Base-by-base conservation (phyloP, 805 yeast species). In the Wickerhamiella kurtzmanii region DNA sequence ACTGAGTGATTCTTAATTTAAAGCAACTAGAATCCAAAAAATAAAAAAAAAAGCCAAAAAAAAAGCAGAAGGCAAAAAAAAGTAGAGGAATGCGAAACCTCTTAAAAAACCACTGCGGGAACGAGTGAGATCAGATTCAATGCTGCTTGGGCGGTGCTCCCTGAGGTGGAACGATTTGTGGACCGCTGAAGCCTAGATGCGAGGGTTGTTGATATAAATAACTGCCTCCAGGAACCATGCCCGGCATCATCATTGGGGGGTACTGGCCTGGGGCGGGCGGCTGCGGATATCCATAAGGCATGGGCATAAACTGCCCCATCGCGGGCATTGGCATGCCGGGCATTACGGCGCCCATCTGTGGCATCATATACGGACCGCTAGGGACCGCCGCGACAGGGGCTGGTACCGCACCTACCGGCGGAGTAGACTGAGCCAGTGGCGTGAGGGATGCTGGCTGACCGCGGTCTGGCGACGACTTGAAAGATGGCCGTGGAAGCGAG, bases 401-500 rank as follows among this genome's bases (percentile, higher is more conserved):
- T 25, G 32, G 32, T 6, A 11, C 9, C 32, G 32, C 9, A 11
- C 32, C 32, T 6, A 11, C 32, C 9, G 32, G 32, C 32, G 32
- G 9, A 6, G 11, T 11, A 25, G 11, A 6, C 32, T 6, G 32
- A 6, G 32, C 11, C 32, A 6, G 32, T 6, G 32, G 9, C 11
- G 32, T 11, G 9, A 25, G 32, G 11, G 6, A 6, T 25, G 32
- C 32, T 6, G 32, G 9, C 11, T 6, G 32, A 6, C 9, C 32
- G 11, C 32, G 32, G 6, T 25, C 32, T 25, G n/a, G 41, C 22
- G 45, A 19, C 41, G 25, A 25, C 15, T 43, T 37, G 46, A 54
- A 54, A 15, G 53, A 48, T 3, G 80, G 59, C 8, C 53, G 49
- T 8, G 59, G 60, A 18, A 57, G 47, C 22, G 55, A 41, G 18